phyloP scores from a whole-genome alignment of 257 asterid genomes.

The Mitragyna speciosa region DNA sequence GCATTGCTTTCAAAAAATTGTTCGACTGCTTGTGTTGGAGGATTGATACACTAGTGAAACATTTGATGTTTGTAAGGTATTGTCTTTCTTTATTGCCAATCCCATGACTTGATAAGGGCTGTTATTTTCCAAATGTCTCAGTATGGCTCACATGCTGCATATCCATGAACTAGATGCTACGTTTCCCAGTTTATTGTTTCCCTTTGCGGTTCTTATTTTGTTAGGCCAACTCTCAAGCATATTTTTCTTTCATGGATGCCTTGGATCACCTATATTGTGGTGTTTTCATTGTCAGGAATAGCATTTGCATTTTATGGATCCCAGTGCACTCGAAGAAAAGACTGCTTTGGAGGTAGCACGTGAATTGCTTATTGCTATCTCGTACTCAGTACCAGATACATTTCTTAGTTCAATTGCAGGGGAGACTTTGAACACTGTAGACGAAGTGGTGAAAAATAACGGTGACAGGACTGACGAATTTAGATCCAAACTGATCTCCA shows the following conservation, averaged over 20 bases:
- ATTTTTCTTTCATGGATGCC: background rate
- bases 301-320: constrained; percentile 30
- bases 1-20: too few species aligned
- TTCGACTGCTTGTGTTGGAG: too few species aligned
- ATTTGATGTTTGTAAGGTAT: too few species aligned
- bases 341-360: constrained; percentile 30
- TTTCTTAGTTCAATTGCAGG: constrained; percentile 6
- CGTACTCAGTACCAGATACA: constrained; percentile 18
- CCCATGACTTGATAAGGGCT: too few species aligned
- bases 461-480: constrained; percentile 21
- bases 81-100: too few species aligned
- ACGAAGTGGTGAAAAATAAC: background rate
- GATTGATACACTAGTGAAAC: too few species aligned
- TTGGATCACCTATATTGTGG: background rate
- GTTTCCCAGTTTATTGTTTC: background rate
- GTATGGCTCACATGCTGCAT: background rate
- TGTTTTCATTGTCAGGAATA: constrained; percentile 2
- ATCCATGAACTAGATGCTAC: background rate
- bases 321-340: constrained; percentile 15
- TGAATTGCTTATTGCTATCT: constrained; percentile 31
- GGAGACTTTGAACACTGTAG: constrained; percentile 3
- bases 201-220: background rate
- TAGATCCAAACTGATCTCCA: constrained; percentile 32
- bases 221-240: background rate
- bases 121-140: too few species aligned